phyloP scores from a whole-genome alignment of 257 asterid species.

The Coffea canephora region DNA sequence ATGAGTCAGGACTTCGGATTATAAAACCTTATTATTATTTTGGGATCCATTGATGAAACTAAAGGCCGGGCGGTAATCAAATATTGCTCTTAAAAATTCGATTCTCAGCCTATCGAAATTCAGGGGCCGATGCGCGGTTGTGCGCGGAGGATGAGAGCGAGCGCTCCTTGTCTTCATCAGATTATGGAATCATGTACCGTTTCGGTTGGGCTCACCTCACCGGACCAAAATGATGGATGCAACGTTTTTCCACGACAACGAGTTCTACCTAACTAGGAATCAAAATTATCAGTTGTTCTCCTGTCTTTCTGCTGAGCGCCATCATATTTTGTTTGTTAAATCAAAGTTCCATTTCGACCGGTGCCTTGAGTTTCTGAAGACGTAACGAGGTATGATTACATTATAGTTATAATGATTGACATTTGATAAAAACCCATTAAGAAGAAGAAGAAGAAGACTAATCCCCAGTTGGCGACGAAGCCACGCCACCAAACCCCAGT shows the following conservation, averaged over 20 bases:
- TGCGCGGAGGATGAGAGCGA: too few relatives aligned
- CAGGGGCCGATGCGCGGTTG: too few relatives aligned
- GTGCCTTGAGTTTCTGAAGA: not conserved
- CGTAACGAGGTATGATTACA: not conserved
- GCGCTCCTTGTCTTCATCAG: too few relatives aligned
- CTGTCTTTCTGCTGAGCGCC: not conserved
- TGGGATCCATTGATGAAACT: too few relatives aligned
- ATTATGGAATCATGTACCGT: not conserved
- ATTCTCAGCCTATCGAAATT: too few relatives aligned
- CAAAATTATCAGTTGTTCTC: not conserved
- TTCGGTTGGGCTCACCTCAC: not conserved
- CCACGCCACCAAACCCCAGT: too few relatives aligned
- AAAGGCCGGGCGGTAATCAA: too few relatives aligned
- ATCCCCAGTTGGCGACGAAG: too few relatives aligned
- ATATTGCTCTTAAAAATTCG: too few relatives aligned
- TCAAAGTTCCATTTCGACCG: not conserved
- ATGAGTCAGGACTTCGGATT: too few relatives aligned
- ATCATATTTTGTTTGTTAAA: constrained; percentile 8
- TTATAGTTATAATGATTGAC: not conserved
- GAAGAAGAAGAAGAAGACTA: constrained; percentile 25
- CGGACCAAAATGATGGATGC: not conserved
- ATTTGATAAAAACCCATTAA: constrained; percentile 10
- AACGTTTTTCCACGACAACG: not conserved
- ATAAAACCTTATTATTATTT: too few relatives aligned
- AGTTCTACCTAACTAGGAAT: constrained; percentile 18